Conservation (phyloP, 805 yeast species). For the Hanseniaspora pseudoguilliermondii region DNA sequence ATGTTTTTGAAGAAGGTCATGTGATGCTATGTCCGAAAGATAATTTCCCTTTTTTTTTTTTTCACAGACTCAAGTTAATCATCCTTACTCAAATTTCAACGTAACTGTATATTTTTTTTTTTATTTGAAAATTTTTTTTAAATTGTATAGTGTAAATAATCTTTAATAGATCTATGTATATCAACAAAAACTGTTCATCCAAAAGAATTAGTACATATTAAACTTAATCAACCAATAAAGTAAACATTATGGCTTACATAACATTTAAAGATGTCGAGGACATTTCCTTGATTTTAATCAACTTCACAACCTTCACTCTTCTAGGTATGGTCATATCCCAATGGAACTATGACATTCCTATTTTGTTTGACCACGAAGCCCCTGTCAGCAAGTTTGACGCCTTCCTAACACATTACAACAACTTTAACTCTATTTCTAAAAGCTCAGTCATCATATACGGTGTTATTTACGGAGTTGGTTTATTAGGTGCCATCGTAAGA, state of each 20-base stretch:
- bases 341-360: constrained; percentile 66
- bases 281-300: constrained; percentile 23
- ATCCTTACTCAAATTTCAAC: too few relatives aligned
- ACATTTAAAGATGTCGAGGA: constrained; percentile 24
- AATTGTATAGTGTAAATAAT: too few relatives aligned
- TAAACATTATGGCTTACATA: constrained; percentile 7
- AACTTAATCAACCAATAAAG: background rate
- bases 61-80: too few relatives aligned
- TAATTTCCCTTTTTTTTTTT: too few relatives aligned
- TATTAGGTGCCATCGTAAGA: constrained; percentile 58
- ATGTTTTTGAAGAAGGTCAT: too few relatives aligned
- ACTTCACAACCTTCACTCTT: constrained; percentile 50
- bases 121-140: too few relatives aligned
- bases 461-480: constrained; percentile 51
- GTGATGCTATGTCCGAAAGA: too few relatives aligned
- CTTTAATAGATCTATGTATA: too few relatives aligned
- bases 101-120: too few relatives aligned
- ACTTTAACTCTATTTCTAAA: constrained; percentile 55
- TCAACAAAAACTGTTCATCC: too few relatives aligned
- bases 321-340: constrained; percentile 70
- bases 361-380: constrained; percentile 52
- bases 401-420: constrained; percentile 61
- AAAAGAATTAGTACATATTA: too few relatives aligned
- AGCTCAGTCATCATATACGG: constrained; percentile 19
- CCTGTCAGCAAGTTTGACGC: constrained; percentile 42